Evolutionary conservation across 2,329 filamentous ascomycete genomes (phyloP), one percentile per base, ranked within the genome.

Genomic region (Fragosphaeria purpurea): DNA sequence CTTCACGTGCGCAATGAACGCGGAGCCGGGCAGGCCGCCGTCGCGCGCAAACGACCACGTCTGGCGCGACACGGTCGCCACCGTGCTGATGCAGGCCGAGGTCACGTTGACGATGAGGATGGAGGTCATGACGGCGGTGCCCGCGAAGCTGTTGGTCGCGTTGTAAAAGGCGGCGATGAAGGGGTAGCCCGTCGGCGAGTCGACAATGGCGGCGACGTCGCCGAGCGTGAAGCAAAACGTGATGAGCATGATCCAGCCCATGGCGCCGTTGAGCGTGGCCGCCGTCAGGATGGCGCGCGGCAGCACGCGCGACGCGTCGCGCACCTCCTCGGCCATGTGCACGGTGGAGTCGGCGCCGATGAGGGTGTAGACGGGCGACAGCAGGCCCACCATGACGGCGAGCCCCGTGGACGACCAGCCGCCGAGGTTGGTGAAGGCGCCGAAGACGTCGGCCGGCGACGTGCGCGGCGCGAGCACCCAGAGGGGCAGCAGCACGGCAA

Each of bases 161-260:
- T 77, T 69, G 54, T 68, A 68, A 52, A 80, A 80, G 30, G 81
- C 70, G 46, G 79, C 69, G 58, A 83, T 80, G 55, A 80, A 80
- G 0, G 80, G 78, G 45, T 76, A 78, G 1, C 70, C 70, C 0
- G 75, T 76, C 0, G 67, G 66, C 0, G 69, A 70, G 13, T 53
- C 44, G 49, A 60, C 41, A 12, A 57, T 47, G 35, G 41, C 50
- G 3, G 52, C 35, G 5, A 57, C 35, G 13, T 68, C 58, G 51
- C 66, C 61, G 30, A 70, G 47, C 4, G 62, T 63, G 51, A 69
- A 70, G 42, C 61, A 58, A 41, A 69, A 59, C 0, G 67, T 67
- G 48, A 71, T 59, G 12, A 65, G 53, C 62, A 69, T 68, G 41
- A 64, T 47, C 48, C 66, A 67, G 33, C 63, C 65, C 41, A 68